Percentiles rank a stretch among this genome's conserved stretches.
phyloP scores from a whole-genome alignment of 2,329 filamentous ascomycete species.

The Kalmusia sp. region DNA sequence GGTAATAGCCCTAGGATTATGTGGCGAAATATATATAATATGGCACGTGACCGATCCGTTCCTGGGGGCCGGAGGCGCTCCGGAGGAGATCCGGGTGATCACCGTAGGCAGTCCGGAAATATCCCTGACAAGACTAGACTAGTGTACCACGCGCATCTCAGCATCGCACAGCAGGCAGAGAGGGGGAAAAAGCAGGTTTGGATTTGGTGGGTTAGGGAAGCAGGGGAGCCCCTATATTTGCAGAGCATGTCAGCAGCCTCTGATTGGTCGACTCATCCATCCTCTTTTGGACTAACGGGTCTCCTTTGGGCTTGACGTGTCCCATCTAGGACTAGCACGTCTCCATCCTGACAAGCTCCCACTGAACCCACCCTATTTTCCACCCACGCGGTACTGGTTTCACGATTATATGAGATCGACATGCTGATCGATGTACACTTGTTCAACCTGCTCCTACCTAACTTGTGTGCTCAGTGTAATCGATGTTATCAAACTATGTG shows the following conservation, averaged over 20 bases:
- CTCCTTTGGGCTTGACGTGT: neutral
- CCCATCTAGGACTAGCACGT: neutral
- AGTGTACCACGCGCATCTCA: neutral
- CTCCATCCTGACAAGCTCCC: neutral
- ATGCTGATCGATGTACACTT: neutral
- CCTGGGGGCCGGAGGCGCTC: no score
- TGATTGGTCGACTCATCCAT: neutral
- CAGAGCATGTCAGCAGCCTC: neutral
- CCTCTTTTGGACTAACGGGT: neutral
- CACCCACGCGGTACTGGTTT: slow-evolving; percentile 4
- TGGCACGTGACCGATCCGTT: no score
- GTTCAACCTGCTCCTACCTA: neutral
- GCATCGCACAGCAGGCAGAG: neutral
- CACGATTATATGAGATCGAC: neutral
- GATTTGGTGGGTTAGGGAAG: neutral
- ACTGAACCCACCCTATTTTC: neutral
- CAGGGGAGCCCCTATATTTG: neutral
- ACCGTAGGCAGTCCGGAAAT: neutral
- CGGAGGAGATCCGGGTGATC: no score
- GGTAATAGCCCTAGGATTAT: no score
- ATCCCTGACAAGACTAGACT: neutral
- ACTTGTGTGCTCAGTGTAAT: neutral
- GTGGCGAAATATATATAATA: no score
- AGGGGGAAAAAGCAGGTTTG: neutral
- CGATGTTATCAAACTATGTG: neutral